Percentiles rank a stretch among this genome's conserved stretches.
Conservation (phyloP, 306 rosid genomes). For the Quillaja saponaria region DNA sequence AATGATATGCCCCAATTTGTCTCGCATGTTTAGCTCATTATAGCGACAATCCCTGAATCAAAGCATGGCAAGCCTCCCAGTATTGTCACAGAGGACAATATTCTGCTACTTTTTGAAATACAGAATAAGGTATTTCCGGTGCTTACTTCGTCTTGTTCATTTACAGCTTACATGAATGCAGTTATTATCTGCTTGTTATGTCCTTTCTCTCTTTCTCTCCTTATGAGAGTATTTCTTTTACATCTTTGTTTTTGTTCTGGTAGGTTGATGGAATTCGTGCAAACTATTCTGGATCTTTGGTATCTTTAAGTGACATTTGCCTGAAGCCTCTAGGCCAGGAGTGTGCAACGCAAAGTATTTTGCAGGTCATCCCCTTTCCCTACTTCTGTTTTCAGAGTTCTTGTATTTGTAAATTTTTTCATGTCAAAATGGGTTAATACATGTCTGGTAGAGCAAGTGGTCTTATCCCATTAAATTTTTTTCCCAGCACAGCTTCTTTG, state of each 20-base stretch:
- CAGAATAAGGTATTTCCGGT: constrained; percentile 73
- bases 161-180: constrained; percentile 23
- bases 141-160: constrained; percentile 24
- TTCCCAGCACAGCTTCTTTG: too few species aligned
- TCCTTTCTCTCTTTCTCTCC: constrained; percentile 11
- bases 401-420: constrained; percentile 11
- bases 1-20: constrained; percentile 24
- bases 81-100: constrained; percentile 82
- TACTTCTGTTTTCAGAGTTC: too few species aligned
- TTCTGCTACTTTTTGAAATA: constrained; percentile 79
- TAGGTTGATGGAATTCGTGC: constrained; percentile 79
- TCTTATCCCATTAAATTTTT: constrained; percentile 25
- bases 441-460: constrained; percentile 6
- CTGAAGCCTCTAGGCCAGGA: constrained; percentile 88
- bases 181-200: constrained; percentile 1
- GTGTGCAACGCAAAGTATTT: constrained; percentile 96
- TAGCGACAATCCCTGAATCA: constrained; percentile 72
- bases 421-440: constrained; percentile 22
- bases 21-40: constrained; percentile 59
- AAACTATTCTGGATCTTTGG: constrained; percentile 68
- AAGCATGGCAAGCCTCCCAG: constrained; percentile 61
- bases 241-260: constrained; percentile 25
- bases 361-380: too few species aligned
- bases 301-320: constrained; percentile 84
- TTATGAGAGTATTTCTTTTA: constrained; percentile 18